Evolutionary conservation across 768 basidiomycete genomes (phyloP).

Genomic region (Rhizopogon sp.): DNA sequence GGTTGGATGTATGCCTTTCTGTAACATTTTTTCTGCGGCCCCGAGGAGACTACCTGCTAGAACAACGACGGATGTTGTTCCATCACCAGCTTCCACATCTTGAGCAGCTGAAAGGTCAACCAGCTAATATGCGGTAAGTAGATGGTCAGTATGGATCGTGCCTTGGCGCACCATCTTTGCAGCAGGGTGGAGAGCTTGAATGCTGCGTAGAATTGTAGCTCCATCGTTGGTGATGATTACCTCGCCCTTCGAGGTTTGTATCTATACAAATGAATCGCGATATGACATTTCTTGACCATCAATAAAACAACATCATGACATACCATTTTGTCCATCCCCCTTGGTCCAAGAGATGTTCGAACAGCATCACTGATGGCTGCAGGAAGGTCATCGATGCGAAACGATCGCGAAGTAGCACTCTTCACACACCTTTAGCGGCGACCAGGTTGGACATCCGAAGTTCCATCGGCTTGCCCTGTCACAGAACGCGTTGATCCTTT

Average conservation of each 20-base stretch:
- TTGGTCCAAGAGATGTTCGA: constrained; percentile 90
- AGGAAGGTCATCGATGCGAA: constrained; percentile 6
- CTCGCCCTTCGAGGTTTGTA: constrained; percentile 94
- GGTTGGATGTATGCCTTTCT: constrained; percentile 97
- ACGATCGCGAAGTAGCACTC: not conserved
- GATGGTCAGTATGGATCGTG: constrained; percentile 1
- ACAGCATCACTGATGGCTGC: constrained; percentile 97
- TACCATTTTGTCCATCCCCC: constrained; percentile 99
- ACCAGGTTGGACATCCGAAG: constrained; percentile 96
- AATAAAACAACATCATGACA: constrained; percentile 16
- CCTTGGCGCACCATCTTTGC: constrained; percentile 78
- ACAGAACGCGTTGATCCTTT: constrained; percentile 22
- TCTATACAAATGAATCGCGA: constrained; percentile 41
- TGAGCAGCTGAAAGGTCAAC: constrained; percentile 97
- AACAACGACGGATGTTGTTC: constrained; percentile 96
- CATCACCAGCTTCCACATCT: constrained; percentile 98
- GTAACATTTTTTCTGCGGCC: constrained; percentile 94
- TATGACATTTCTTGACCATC: constrained; percentile 7
- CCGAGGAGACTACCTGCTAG: constrained; percentile 89
- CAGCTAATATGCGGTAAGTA: constrained; percentile 45
- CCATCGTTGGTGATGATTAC: constrained; percentile 99
- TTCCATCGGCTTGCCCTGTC: constrained; percentile 95
- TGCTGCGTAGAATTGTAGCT: constrained; percentile 92
- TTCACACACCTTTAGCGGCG: constrained; percentile 82
- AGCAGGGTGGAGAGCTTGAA: constrained; percentile 95